Evolutionary conservation across 1,284 basidiomycete species (phyloP), one percentile per base, ranked within the genome.

Genomic region (Xanthoconium separans): DNA sequence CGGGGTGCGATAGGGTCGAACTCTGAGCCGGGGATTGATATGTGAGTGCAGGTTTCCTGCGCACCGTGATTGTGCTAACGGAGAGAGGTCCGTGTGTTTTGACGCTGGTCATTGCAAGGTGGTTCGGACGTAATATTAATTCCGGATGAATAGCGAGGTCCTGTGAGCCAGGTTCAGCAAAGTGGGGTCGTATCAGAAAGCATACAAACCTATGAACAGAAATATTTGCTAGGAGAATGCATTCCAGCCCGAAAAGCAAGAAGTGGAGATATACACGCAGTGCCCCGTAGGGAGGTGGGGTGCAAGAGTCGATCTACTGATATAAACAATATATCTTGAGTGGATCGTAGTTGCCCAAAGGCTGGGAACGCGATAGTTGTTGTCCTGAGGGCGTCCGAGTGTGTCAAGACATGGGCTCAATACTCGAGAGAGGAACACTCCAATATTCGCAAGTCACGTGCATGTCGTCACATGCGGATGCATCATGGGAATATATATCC

Each of bases 41-140:
- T 18, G 81, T 82, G 54, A 71, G 51, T 54, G 66, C 58, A 33
- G 81, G 81, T 63, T 82, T 82, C 55, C 81, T 73, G 51, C 80
- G 73, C 33, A 74, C 70, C 18, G 60, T 42, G 47, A 67, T 48
- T 16, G 65, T 53, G 49, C 45, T 49, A 39, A 55, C 47, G 22
- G 49, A 33, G 31, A 59, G 44, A 18, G 50, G 12, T 36, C 44
- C 46, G 36, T 52, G 54, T 42, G 65, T 27, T 55, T 69, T 67
- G 61, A 62, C 52, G 66, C 55, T 56, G 44, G 64, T 24, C 64
- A 65, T 65, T 40, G 63, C 24, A 47, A 46, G 31, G 43, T 44
- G 5, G 24, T 41, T 24, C 20, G 24, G 47, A 50, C 53, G 47
- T 45, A 45, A 55, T 60, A 54, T 47, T 36, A 41, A 52, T 48